These are phyloP conservation scores for Lactifluus hygrophoroides DNA, from an alignment of 768 basidiomycete genomes.

Conservation along the genomic window DNA sequence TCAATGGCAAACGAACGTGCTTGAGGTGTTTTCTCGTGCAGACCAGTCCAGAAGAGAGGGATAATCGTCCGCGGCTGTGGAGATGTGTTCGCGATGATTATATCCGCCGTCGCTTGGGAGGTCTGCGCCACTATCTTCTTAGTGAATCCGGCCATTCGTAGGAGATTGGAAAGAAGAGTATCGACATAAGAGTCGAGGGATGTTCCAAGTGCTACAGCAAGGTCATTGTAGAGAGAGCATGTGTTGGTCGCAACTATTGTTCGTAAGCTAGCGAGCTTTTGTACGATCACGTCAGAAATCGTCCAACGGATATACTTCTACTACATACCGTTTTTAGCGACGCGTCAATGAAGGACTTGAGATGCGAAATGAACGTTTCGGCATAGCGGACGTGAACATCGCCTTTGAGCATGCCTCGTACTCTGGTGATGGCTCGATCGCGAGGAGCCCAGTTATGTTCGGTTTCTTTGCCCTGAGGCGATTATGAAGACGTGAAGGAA, in stretches of 20 bases:
- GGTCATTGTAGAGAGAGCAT: slow-evolving; percentile 66
- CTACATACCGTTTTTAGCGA: slow-evolving; percentile 73
- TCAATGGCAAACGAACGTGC: slow-evolving; percentile 54
- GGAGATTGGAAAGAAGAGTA: slow-evolving; percentile 58
- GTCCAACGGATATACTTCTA: neutral
- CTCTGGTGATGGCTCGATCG: slow-evolving; percentile 65
- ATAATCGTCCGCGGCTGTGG: slow-evolving; percentile 62
- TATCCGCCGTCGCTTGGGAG: slow-evolving; percentile 63
- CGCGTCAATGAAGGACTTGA: slow-evolving; percentile 76
- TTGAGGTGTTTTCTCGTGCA: slow-evolving; percentile 78
- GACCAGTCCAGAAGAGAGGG: slow-evolving; percentile 53
- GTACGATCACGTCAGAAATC: slow-evolving; percentile 3
- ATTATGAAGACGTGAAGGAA: neutral
- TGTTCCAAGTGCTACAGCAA: slow-evolving; percentile 56
- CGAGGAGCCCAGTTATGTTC: slow-evolving; percentile 92
- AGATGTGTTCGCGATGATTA: slow-evolving; percentile 63
- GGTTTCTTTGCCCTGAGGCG: slow-evolving; percentile 78
- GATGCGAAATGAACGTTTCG: slow-evolving; percentile 62
- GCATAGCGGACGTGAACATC: slow-evolving; percentile 67
- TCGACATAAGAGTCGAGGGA: slow-evolving; percentile 79
- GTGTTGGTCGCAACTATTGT: slow-evolving; percentile 84
- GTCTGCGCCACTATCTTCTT: slow-evolving; percentile 88
- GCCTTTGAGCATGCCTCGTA: slow-evolving; percentile 86
- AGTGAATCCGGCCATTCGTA: slow-evolving; percentile 83
- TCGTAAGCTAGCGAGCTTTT: slow-evolving; percentile 75